These are phyloP conservation scores for Xylariaceae sp. DNA, from an alignment of 2,329 filamentous ascomycete species.

Conservation along the genomic window DNA sequence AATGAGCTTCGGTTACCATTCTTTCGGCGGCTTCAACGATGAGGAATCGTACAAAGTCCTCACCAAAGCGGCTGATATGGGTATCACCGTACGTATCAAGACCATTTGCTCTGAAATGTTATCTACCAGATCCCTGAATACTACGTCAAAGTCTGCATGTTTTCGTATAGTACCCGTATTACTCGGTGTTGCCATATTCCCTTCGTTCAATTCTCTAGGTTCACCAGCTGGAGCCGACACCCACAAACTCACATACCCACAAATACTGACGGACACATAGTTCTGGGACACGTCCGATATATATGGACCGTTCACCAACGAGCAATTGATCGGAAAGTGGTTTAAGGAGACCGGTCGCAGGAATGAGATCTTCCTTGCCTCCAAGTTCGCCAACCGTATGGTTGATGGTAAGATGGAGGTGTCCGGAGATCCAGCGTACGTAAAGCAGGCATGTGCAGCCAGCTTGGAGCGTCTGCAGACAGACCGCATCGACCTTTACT, in stretches of 20 bases:
- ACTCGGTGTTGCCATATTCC: too few species aligned
- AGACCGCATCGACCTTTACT: constrained; percentile 50
- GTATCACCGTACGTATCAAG: constrained; percentile 8
- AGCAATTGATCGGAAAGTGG: constrained; percentile 40
- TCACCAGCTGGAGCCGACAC: too few species aligned
- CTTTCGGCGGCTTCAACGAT: constrained; percentile 22
- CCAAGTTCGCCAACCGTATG: constrained; percentile 44
- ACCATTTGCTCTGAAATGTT: too few species aligned
- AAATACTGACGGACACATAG: too few species aligned
- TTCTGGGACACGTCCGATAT: constrained; percentile 30
- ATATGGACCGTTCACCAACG: constrained; percentile 34
- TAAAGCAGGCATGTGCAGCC: constrained; percentile 23
- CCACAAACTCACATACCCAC: too few species aligned
- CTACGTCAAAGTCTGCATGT: too few species aligned
- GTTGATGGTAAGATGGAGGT: constrained; percentile 15
- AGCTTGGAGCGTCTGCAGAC: constrained; percentile 43
- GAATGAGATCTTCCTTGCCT: constrained; percentile 45
- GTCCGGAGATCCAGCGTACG: constrained; percentile 21
- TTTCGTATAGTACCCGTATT: too few species aligned
- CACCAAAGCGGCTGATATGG: constrained; percentile 20
- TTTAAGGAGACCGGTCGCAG: constrained; percentile 39
- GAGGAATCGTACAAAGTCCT: constrained; percentile 22
- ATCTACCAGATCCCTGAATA: too few species aligned
- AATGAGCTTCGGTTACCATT: constrained; percentile 30
- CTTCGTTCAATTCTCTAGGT: too few species aligned